Evolutionary conservation across 1,284 basidiomycete genomes (phyloP), one percentile per base, ranked within the genome.

Genomic region (Coriolopsis trogii): DNA sequence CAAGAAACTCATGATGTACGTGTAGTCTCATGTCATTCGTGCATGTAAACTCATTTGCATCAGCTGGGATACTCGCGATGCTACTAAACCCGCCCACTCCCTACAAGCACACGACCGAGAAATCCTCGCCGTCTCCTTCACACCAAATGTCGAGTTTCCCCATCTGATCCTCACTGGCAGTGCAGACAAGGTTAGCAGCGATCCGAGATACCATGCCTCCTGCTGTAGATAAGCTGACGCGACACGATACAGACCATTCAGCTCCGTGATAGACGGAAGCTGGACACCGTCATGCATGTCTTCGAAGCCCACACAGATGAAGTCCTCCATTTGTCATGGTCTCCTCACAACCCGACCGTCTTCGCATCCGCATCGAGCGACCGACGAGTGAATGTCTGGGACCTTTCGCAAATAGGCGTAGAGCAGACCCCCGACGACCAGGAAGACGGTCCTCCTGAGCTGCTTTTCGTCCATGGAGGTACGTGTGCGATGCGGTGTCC

Each of bases 401-500:
- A 99, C 73, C 73, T 98, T 45, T 82, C 87, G 31, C 84, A 90
- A 60, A 98, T 99, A 59, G 96, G 96, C 1, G 85, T 90, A 44
- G 97, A 99, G 71, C 96, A 99, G 70, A 93, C 93, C 0, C 95
- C 96, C 2, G 96, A 99, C 62, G 96, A 99, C 66, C 92, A 94
- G 45, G 97, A 99, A 70, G 96, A 99, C 66, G 96, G 97, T 59
- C 87, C 97, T 3, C 95, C 96, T 3, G 95, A 98, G 70, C 74
- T 97, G 52, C 73, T 97, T 59, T 98, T 98, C 68, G 82, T 96
- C 40, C 94, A 97, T 63, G 94, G 95, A 62, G 93, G 91, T 84
- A 73, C 49, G 73, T 45, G 3, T 34, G 1, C 33, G 8, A 12
- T n/a, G n/a, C n/a, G n/a, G n/a, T n/a, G n/a, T n/a, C n/a, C n/a